phyloP scores from a whole-genome alignment of 202 grass and related monocot species.

The Zizania palustris region DNA sequence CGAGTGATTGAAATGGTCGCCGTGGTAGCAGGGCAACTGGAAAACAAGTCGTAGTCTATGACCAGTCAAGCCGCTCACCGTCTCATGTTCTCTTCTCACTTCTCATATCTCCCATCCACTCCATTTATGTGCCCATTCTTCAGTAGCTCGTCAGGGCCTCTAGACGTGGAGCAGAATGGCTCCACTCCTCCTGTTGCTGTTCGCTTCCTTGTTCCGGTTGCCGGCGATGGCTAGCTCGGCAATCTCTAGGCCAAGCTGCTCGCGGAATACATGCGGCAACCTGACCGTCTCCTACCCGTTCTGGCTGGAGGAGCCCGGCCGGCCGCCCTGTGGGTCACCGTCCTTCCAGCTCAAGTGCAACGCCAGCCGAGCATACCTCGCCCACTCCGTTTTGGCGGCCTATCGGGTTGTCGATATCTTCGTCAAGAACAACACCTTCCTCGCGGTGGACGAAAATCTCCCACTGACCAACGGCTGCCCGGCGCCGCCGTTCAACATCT shows the following conservation, averaged over 20 bases:
- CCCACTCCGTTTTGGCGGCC: fast-evolving
- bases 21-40: background rate
- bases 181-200: background rate
- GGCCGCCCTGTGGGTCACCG: slow-evolving; percentile 32
- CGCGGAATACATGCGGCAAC: slow-evolving; percentile 28
- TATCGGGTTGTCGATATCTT: slow-evolving; percentile 26
- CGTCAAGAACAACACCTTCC: background rate
- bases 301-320: slow-evolving; percentile 45
- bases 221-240: background rate
- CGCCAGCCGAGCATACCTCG: slow-evolving; percentile 11
- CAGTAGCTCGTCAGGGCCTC: background rate
- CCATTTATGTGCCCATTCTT: background rate
- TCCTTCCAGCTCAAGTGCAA: slow-evolving; percentile 49
- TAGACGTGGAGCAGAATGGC: background rate
- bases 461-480: slow-evolving; percentile 35
- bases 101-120: background rate
- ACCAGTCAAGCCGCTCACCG: slow-evolving; percentile 29
- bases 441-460: slow-evolving; percentile 32
- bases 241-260: background rate
- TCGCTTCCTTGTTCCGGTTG: background rate
- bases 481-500: slow-evolving; percentile 34
- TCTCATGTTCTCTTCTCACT: background rate
- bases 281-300: slow-evolving; percentile 54
- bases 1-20: background rate
- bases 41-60: slow-evolving; percentile 8